Conservation (phyloP, 176 grass and related monocot species). For the Oryza glaberrima region DNA sequence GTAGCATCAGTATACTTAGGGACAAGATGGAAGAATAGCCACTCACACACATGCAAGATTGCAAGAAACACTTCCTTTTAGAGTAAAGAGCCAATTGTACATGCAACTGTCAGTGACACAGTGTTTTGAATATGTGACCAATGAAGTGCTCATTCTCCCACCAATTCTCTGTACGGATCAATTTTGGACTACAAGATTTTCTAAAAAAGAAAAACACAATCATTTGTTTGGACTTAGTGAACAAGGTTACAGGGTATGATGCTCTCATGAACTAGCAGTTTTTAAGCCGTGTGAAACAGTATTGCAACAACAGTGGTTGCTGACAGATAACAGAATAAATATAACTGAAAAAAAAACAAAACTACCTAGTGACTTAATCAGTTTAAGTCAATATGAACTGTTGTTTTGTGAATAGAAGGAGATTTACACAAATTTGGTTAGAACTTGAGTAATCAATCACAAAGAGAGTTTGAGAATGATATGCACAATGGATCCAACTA, state of each 20-base stretch:
- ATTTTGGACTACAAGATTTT: not conserved
- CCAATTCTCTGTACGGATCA: not conserved
- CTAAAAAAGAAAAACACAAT: not conserved
- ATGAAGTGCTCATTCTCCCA: not conserved
- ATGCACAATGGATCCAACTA: not conserved
- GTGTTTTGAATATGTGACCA: not conserved
- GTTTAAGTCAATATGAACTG: not conserved
- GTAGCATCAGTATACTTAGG: not conserved
- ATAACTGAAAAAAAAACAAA: not conserved
- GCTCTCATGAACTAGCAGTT: not conserved
- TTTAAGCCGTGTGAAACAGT: not conserved
- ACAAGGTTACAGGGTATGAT: not conserved
- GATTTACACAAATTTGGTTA: not conserved
- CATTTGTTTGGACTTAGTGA: not conserved
- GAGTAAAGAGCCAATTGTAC: not conserved
- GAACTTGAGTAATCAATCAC: not conserved
- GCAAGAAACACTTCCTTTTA: not conserved
- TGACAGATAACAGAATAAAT: not conserved
- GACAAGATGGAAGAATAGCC: not conserved
- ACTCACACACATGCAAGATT: not conserved
- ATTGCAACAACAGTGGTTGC: not conserved
- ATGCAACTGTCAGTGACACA: slow-evolving; percentile 18
- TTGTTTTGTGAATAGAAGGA: not conserved
- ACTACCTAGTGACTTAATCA: not conserved
- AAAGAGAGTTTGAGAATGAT: not conserved